These are phyloP conservation scores for Candida coleopterorum DNA, from an alignment of 805 yeast genomes.

Conservation along the genomic window DNA sequence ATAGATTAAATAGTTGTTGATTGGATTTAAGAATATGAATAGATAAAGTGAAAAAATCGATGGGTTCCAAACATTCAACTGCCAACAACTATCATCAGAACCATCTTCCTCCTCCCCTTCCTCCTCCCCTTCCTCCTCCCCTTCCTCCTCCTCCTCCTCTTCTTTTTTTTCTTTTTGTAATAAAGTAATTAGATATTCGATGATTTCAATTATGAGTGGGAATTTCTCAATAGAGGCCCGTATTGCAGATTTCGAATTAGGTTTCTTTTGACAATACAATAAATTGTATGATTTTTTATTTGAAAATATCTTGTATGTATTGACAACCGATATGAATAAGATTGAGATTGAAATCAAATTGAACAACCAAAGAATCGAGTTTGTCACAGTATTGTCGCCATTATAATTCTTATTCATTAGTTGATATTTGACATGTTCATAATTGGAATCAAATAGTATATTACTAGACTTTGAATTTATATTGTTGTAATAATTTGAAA, in stretches of 20 bases:
- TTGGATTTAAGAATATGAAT: conserved; percentile 56
- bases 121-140: conserved; percentile 17
- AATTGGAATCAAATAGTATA: conserved; percentile 32
- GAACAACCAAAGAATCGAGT: conserved; percentile 7
- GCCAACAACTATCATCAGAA: conserved; percentile 41
- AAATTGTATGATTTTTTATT: conserved; percentile 28
- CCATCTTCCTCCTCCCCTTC: conserved; percentile 14
- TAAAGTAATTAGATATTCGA: conserved; percentile 1
- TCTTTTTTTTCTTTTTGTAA: conserved; percentile 1
- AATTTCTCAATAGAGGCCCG: conserved; percentile 4
- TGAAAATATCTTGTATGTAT: conserved; percentile 4
- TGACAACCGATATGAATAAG: conserved; percentile 1
- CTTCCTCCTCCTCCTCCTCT: conserved; percentile 6
- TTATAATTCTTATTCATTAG: not conserved
- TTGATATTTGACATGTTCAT: conserved; percentile 22
- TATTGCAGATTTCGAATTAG: conserved; percentile 20
- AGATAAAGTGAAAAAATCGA: conserved; percentile 50
- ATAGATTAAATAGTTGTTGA: conserved; percentile 42
- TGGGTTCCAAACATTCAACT: conserved; percentile 64
- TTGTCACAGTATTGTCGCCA: conserved; percentile 3
- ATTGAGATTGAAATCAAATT: conserved; percentile 3
- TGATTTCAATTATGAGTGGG: conserved; percentile 4
- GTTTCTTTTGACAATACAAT: conserved; percentile 24
- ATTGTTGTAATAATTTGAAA: conserved; percentile 19
- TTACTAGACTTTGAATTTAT: conserved; percentile 26